phyloP scores from a whole-genome alignment of 2,329 filamentous ascomycete genomes.

The Monilinia vaccinii-corymbosi region DNA sequence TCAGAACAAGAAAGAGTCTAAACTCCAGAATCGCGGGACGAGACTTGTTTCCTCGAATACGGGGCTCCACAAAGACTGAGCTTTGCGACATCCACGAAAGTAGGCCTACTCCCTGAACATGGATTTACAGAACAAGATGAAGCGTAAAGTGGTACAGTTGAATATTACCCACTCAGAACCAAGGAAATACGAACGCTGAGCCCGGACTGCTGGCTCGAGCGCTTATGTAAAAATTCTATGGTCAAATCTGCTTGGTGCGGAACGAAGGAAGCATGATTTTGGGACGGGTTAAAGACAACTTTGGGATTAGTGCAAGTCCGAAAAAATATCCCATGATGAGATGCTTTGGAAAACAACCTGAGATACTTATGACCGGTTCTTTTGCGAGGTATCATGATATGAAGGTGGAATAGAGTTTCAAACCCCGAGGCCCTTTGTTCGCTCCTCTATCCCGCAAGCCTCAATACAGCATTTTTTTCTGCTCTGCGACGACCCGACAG shows the following conservation, averaged over 20 bases:
- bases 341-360: not conserved
- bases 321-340: not conserved
- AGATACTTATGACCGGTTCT: not conserved
- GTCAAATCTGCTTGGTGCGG: not conserved
- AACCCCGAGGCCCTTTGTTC: not conserved
- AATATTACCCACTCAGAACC: not conserved
- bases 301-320: no score
- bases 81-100: not conserved
- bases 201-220: not conserved
- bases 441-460: not conserved
- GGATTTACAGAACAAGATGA: not conserved
- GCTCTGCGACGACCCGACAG: no score
- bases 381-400: not conserved
- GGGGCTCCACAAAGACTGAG: not conserved
- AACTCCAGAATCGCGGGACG: no score
- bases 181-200: not conserved
- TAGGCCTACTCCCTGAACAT: no score
- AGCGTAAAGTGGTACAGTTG: not conserved
- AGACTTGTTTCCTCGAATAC: not conserved
- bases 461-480: not conserved
- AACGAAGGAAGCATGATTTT: not conserved
- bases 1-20: not conserved
- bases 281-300: not conserved
- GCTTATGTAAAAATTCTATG: not conserved
- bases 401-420: not conserved